phyloP scores from a whole-genome alignment of 1,139 yeast species.

The Spathaspora sp. region DNA sequence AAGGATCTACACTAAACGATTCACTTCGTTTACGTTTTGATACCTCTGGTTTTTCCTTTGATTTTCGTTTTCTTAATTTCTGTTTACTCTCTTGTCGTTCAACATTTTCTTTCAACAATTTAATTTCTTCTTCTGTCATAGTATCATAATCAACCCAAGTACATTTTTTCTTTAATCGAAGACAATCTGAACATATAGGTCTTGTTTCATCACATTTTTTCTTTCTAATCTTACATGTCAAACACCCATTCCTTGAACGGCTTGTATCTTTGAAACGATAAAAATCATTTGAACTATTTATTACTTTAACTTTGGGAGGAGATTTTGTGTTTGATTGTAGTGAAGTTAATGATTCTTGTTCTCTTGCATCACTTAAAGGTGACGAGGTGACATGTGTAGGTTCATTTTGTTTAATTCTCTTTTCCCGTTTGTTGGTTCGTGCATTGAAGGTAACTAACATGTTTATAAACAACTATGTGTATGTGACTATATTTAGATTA shows the following conservation, averaged over 20 bases:
- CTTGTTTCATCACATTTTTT: slow-evolving; percentile 68
- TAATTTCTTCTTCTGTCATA: slow-evolving; percentile 30
- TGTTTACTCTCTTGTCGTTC: slow-evolving; percentile 29
- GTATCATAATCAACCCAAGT: slow-evolving; percentile 33
- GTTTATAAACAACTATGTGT: neutral
- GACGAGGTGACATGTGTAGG: neutral
- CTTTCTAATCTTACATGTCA: slow-evolving; percentile 69
- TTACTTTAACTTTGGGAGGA: slow-evolving; percentile 8
- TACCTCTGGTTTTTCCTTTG: slow-evolving; percentile 10
- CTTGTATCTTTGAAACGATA: slow-evolving; percentile 14
- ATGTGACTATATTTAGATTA: neutral
- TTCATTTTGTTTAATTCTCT: slow-evolving; percentile 2
- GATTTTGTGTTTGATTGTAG: neutral
- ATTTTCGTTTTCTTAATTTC: slow-evolving; percentile 35
- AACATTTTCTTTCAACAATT: slow-evolving; percentile 24
- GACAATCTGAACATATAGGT: slow-evolving; percentile 63
- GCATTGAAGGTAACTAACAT: slow-evolving; percentile 21
- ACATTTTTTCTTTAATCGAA: slow-evolving; percentile 53
- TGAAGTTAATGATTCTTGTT: neutral
- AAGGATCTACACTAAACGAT: slow-evolving; percentile 5
- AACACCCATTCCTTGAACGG: slow-evolving; percentile 60
- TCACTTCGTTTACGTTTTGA: neutral
- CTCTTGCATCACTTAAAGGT: neutral
- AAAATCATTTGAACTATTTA: slow-evolving; percentile 13
- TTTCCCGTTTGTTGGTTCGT: slow-evolving; percentile 6